Evolutionary conservation across 2,329 filamentous ascomycete species (phyloP), one percentile per base, ranked within the genome.

Genomic region (Calonectria fujianensis): DNA sequence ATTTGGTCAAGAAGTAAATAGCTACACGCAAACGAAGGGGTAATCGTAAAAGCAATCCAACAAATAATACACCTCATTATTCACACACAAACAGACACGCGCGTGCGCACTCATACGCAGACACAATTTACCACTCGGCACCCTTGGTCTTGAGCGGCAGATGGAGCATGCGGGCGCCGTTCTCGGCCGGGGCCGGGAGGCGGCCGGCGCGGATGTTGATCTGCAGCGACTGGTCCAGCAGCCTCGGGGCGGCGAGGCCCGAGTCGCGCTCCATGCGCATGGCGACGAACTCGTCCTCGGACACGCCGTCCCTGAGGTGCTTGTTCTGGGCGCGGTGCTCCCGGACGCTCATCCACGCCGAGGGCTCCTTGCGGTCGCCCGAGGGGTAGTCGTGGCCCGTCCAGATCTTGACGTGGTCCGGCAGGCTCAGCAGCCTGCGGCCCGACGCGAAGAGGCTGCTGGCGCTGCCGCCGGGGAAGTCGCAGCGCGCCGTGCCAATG

Each of bases 381-480:
- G 89, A 88, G 0, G 82, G 82, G 73, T 91, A 91, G 76, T 91
- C 90, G 71, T 91, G 90, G 0, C 90, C 90, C 0, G 87, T 88
- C 86, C 89, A 91, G 57, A 91, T 85, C 64, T 86, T 88, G 54
- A 86, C 84, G 35, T 89, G 78, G 2, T 81, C 83, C 0, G 87
- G 85, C 1, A 91, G 52, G 8, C 75, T 69, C 0, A 91, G 83
- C 0, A 91, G 82, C 54, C 82, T 85, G 72, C 76, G 84, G 0
- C 80, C 86, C 0, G 89, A 90, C 3, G 79, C 61, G 71, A 83
- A 91, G 3, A 91, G 84, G 4, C 81, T 81, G 0, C 74, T 77
- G 0, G 89, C 87, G 63, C 83, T 85, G 2, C 90, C 90, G 1
- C 88, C 89, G 0, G 90, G 90, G 67, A 91, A 91, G 73, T 91